phyloP scores from a whole-genome alignment of 139 green algal genomes.

The Dunaliella primolecta region DNA sequence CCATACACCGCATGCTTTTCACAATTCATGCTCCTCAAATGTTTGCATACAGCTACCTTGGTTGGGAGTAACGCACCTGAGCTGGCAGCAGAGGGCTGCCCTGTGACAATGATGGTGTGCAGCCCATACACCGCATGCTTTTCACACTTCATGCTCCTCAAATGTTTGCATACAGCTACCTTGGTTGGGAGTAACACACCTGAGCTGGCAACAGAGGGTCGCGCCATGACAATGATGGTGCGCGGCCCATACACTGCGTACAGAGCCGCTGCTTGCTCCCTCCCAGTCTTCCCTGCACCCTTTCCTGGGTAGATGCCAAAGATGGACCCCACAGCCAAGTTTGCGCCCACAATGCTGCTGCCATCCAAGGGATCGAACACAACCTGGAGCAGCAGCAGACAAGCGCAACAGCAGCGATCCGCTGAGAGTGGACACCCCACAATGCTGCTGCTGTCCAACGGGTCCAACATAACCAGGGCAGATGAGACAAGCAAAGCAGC shows the following conservation, averaged over 20 bases:
- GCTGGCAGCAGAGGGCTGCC: no score
- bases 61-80: no score
- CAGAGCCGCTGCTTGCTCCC: slow-evolving; percentile 62
- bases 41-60: no score
- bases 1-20: no score
- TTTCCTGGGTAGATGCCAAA: slow-evolving; percentile 77
- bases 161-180: no score
- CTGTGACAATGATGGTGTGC: no score
- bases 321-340: slow-evolving; percentile 81
- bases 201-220: slow-evolving; percentile 30
- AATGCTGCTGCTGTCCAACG: slow-evolving; percentile 76
- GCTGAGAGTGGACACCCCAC: slow-evolving; percentile 30
- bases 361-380: slow-evolving; percentile 86
- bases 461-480: slow-evolving; percentile 77
- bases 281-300: slow-evolving; percentile 45
- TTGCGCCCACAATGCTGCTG: slow-evolving; percentile 66
- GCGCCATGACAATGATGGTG: slow-evolving; percentile 72
- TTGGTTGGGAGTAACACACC: no score
- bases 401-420: background rate
- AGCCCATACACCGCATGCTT: no score
- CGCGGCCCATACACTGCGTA: slow-evolving; percentile 81
- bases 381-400: slow-evolving; percentile 41
- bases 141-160: no score
- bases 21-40: no score
- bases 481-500: background rate